Percentiles rank a stretch among this genome's conserved stretches.
Evolutionary conservation across 306 rosid genomes (phyloP).

Genomic region (Cercis canadensis): DNA sequence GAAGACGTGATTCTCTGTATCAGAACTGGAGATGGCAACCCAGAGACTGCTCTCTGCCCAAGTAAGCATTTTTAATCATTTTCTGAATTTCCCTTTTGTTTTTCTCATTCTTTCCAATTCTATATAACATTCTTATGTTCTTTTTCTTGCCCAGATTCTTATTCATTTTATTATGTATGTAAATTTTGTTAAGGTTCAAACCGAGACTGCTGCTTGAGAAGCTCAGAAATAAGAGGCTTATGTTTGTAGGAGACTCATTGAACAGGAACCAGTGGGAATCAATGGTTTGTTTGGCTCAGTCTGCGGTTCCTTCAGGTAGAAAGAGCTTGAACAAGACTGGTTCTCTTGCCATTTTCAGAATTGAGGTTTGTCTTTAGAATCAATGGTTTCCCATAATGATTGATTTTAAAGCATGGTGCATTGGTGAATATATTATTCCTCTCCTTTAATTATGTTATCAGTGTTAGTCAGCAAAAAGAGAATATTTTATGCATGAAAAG

Average conservation of each 20-base stretch:
- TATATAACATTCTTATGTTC: neutral
- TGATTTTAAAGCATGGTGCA: neutral
- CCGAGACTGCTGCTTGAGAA: constrained; percentile 84
- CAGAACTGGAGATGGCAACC: constrained; percentile 99
- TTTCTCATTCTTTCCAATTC: neutral
- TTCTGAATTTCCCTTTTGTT: neutral
- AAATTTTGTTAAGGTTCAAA: constrained; percentile 59
- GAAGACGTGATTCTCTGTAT: constrained; percentile 76
- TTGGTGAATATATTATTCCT: neutral
- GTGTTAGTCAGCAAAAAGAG: constrained; percentile 6
- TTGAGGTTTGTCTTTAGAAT: constrained; percentile 59
- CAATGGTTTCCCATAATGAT: constrained; percentile 9
- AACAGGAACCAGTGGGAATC: constrained; percentile 99
- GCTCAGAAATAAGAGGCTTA: constrained; percentile 89
- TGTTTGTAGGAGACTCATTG: constrained; percentile 98
- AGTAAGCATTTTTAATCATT: constrained; percentile 43
- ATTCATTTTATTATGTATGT: constrained; percentile 24
- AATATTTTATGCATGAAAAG: constrained; percentile 1
- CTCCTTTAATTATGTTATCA: neutral
- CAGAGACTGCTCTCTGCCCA: constrained; percentile 84
- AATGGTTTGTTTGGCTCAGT: constrained; percentile 89
- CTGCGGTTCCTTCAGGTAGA: constrained; percentile 66
- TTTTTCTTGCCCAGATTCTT: neutral
- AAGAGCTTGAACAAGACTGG: constrained; percentile 74
- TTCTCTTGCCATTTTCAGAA: constrained; percentile 71